Base-by-base conservation (phyloP, 108 stramenopile genomes). In the Skeletonema tropicum region DNA sequence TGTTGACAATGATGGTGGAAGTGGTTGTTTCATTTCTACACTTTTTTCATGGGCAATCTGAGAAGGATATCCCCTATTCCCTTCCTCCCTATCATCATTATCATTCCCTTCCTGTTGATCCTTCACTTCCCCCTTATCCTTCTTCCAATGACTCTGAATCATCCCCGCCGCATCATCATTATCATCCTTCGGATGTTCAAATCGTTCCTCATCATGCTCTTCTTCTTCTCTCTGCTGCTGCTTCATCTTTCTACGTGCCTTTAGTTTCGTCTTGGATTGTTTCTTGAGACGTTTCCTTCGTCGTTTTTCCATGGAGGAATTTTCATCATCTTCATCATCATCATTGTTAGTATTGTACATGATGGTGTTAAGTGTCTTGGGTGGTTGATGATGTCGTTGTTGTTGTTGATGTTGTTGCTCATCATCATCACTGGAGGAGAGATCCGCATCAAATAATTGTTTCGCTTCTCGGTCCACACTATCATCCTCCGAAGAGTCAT, bases 111-210 rank as follows among this genome's bases (percentile, higher is more conserved):
- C n/a, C n/a, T n/a, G n/a, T n/a, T n/a, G n/a, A n/a, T n/a, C n/a
- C n/a, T n/a, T n/a, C n/a, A n/a, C n/a, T n/a, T n/a, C n/a, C n/a
- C n/a, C n/a, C 21, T 57, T n/a, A 36, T 84, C 71, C 26, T 81
- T 85, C 66, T 88, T 89, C 88, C 86, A 91, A 21, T 86, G 85
- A 61, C 36, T 76, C 49, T 88, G 88, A 45, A 91, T 91, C 52
- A 75, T 84, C 58, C 87, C 76, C 3, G 88, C 90, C 19, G 87
- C 86, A 32, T 69, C 74, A 46, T 87, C 29, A 25, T 75, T 60
- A 29, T 75, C 77, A 35, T 35, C 29, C 38, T 83, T 75, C 35
- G 73, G 65, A 70, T 66, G 45, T 19, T 55, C 26, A 1, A 29
- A 29, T 29, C 26, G 41, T 32, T 73, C 64, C 68, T 73, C n/a